These are phyloP conservation scores for Cyclotella choctawhatcheeana DNA, from an alignment of 108 stramenopile species.

Conservation along the genomic window DNA sequence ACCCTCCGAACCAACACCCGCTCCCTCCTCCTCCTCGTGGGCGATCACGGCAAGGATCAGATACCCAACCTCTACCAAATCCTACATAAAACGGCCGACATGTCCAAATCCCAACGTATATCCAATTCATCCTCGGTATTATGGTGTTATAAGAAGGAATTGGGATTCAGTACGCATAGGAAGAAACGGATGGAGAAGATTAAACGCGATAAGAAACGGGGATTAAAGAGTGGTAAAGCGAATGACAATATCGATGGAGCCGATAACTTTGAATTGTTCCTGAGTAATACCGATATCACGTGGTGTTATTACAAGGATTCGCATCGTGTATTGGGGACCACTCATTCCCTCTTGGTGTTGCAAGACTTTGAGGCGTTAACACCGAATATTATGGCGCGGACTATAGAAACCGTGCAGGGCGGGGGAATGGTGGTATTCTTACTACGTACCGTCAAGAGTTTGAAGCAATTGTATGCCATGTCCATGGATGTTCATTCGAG, in stretches of 20 bases:
- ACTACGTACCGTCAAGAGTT: conserved; percentile 89
- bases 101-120: conserved; percentile 67
- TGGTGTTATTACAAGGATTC: conserved; percentile 99
- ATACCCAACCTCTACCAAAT: conserved; percentile 98
- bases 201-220: conserved; percentile 90
- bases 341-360: conserved; percentile 94
- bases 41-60: conserved; percentile 99
- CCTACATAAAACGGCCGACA: conserved; percentile 76
- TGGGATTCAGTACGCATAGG: conserved; percentile 95
- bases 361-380: conserved; percentile 99
- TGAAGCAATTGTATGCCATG: conserved; percentile 98
- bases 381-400: conserved; percentile 97
- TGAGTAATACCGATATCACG: conserved; percentile 91
- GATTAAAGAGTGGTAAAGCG: conserved; percentile 46
- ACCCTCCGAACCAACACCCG: conserved; percentile 85
- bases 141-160: conserved; percentile 99
- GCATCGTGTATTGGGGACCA: conserved; percentile 95
- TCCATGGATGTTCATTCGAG: conserved; percentile 98
- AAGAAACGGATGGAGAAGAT: conserved; percentile 97
- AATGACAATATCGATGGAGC: conserved; percentile 19
- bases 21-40: conserved; percentile 94
- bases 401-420: conserved; percentile 98
- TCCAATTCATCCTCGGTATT: conserved; percentile 64
- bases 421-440: conserved; percentile 98
- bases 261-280: conserved; percentile 99